These are phyloP conservation scores for Epichloe amarillans DNA, from an alignment of 2,329 filamentous ascomycete genomes.

Conservation along the genomic window DNA sequence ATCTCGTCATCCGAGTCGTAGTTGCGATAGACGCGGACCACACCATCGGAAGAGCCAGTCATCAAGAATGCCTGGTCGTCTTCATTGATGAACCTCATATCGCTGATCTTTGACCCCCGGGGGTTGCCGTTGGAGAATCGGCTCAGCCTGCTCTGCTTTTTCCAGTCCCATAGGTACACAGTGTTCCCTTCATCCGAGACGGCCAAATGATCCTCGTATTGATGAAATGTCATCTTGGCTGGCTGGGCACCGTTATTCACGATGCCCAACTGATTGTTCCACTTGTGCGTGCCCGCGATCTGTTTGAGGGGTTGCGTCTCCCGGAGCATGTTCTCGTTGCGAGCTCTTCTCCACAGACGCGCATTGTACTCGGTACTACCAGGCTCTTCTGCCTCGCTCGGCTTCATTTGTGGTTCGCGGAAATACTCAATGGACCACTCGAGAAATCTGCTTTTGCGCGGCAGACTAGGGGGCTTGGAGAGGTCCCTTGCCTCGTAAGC, in stretches of 20 bases:
- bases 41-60: slow-evolving; percentile 89
- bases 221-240: slow-evolving; percentile 88
- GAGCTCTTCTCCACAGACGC: slow-evolving; percentile 78
- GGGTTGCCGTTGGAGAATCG: slow-evolving; percentile 90
- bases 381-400: slow-evolving; percentile 88
- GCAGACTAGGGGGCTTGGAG: slow-evolving; percentile 49
- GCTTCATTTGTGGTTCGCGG: slow-evolving; percentile 95
- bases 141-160: slow-evolving; percentile 57
- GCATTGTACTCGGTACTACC: slow-evolving; percentile 95
- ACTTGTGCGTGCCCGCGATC: slow-evolving; percentile 70
- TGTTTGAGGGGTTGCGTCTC: slow-evolving; percentile 92
- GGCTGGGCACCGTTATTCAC: slow-evolving; percentile 86
- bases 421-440: slow-evolving; percentile 98
- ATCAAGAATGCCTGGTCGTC: slow-evolving; percentile 91
- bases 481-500: slow-evolving; percentile 53
- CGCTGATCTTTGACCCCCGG: slow-evolving; percentile 77
- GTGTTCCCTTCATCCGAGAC: slow-evolving; percentile 89
- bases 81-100: slow-evolving; percentile 95
- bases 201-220: slow-evolving; percentile 91
- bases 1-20: slow-evolving; percentile 69
- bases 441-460: slow-evolving; percentile 70
- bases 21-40: slow-evolving; percentile 83
- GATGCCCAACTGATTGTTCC: slow-evolving; percentile 72
- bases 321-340: slow-evolving; percentile 83
- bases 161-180: slow-evolving; percentile 89